Percentiles rank a stretch among this genome's conserved stretches.
These are phyloP conservation scores for Blastomyces emzantsi DNA, from an alignment of 2,329 filamentous ascomycete species.

Conservation along the genomic window DNA sequence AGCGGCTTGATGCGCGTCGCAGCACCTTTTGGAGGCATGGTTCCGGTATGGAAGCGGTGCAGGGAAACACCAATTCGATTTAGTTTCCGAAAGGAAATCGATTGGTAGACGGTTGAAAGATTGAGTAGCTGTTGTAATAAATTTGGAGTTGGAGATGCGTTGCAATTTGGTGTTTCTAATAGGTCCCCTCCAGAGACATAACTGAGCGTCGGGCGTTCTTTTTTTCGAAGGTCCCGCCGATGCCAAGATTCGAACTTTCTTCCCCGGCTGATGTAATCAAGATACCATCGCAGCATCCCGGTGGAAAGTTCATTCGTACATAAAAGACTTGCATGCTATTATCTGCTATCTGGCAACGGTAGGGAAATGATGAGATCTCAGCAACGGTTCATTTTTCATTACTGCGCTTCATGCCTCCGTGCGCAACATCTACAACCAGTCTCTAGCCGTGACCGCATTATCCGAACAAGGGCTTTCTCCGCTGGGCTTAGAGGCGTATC, in stretches of 20 bases:
- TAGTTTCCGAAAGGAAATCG: no score
- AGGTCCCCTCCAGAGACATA: neutral
- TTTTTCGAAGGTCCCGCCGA: neutral
- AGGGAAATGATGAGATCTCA: constrained; percentile 1
- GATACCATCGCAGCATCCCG: neutral
- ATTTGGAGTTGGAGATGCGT: neutral
- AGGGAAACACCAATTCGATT: neutral
- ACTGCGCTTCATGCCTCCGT: constrained; percentile 10
- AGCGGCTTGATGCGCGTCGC: constrained; percentile 39
- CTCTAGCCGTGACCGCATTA: neutral
- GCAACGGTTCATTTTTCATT: neutral
- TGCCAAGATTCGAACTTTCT: constrained; percentile 3
- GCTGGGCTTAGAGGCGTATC: neutral
- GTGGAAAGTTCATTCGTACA: neutral
- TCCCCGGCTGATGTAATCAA: neutral
- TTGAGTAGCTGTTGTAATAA: neutral
- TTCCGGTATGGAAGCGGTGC: neutral
- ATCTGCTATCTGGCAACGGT: neutral
- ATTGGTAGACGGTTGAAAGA: neutral
- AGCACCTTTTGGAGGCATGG: constrained; percentile 37
- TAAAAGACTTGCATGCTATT: neutral
- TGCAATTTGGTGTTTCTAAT: neutral
- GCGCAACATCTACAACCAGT: constrained; percentile 1
- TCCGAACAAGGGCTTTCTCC: constrained; percentile 2
- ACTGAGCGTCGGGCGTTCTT: neutral